Evolutionary conservation across 495 filamentous ascomycete genomes (phyloP).

Genomic region (Aspergillus conjunctus): DNA sequence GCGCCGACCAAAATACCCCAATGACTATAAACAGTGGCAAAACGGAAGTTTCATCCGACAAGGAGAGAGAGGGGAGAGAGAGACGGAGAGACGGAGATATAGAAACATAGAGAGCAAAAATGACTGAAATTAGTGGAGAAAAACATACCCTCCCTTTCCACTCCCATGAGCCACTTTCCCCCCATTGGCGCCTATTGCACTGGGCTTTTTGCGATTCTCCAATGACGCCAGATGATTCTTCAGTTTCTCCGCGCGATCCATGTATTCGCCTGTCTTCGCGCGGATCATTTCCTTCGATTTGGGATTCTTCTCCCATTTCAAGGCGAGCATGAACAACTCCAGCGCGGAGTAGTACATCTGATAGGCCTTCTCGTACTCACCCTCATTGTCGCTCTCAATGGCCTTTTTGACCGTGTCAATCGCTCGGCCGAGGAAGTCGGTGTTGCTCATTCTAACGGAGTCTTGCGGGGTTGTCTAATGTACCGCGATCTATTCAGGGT

Average conservation of each 20-base stretch:
- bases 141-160: conserved; percentile 63
- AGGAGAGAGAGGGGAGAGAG: too few species aligned
- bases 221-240: conserved; percentile 81
- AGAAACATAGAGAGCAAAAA: conserved; percentile 5
- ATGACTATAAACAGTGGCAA: background rate
- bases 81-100: background rate
- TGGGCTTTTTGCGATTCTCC: conserved; percentile 75
- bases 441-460: conserved; percentile 78
- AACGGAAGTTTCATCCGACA: too few species aligned
- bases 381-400: conserved; percentile 93
- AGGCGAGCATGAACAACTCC: conserved; percentile 92
- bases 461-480: background rate
- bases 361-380: conserved; percentile 95
- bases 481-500: background rate
- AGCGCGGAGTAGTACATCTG: conserved; percentile 91
- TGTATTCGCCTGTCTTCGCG: conserved; percentile 89
- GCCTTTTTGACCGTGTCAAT: conserved; percentile 96
- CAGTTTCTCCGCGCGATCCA: conserved; percentile 97
- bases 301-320: conserved; percentile 98
- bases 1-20: background rate
- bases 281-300: conserved; percentile 97
- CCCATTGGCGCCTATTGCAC: conserved; percentile 78
- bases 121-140: background rate
- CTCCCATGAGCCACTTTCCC: conserved; percentile 73
- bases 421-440: conserved; percentile 92